A percentile compares a stretch with the other conserved stretches of the same genome.
These are phyloP conservation scores for Mytilinidion resinicola DNA, from an alignment of 495 filamentous ascomycete genomes.

Conservation along the genomic window DNA sequence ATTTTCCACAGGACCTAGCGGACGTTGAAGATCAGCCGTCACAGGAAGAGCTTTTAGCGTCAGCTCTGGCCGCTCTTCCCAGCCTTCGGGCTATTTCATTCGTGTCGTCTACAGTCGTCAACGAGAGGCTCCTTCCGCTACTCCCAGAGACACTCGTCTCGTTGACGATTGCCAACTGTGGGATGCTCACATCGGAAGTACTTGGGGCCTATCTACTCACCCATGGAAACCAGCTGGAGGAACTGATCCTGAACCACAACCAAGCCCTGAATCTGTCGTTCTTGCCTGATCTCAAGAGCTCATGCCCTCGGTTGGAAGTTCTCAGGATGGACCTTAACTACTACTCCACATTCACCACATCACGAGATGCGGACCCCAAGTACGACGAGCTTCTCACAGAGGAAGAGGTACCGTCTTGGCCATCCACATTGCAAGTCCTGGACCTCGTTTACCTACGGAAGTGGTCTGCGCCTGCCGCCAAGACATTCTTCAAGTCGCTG, in stretches of 20 bases:
- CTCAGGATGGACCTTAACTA: constrained; percentile 71
- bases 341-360: constrained; percentile 48
- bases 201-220: constrained; percentile 54
- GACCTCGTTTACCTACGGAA: constrained; percentile 70
- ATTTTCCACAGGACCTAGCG: constrained; percentile 46
- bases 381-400: constrained; percentile 56
- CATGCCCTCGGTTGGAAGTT: constrained; percentile 61
- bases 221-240: constrained; percentile 55
- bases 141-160: constrained; percentile 58
- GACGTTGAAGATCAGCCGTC: constrained; percentile 5
- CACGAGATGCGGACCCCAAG: constrained; percentile 60
- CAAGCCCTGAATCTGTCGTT: constrained; percentile 68
- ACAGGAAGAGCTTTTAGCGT: constrained; percentile 46
- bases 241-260: constrained; percentile 68
- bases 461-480: constrained; percentile 57
- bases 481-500: constrained; percentile 70
- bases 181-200: constrained; percentile 53
- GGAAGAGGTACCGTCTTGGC: constrained; percentile 68
- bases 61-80: constrained; percentile 53
- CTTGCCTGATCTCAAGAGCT: constrained; percentile 49
- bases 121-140: constrained; percentile 50
- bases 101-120: constrained; percentile 59
- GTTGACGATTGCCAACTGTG: constrained; percentile 69
- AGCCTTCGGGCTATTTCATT: constrained; percentile 58
- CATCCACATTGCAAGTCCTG: constrained; percentile 56